phyloP scores from a whole-genome alignment of 1,139 yeast genomes.

The Taphrina populina region DNA sequence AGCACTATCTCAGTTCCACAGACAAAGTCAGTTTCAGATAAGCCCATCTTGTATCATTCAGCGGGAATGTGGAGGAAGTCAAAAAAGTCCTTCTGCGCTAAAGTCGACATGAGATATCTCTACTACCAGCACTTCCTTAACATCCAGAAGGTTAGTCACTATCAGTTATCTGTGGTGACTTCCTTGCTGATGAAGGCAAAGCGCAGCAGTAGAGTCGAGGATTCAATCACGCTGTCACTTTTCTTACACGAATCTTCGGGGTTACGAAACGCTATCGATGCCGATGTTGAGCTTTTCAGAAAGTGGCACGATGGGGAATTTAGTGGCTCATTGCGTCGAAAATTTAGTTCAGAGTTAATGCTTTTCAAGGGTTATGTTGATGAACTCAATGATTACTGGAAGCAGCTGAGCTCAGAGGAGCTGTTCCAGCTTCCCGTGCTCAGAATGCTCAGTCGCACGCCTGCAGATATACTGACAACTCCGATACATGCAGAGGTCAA shows the following conservation, averaged over 20 bases:
- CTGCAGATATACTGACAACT: constrained; percentile 11
- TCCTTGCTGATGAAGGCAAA: constrained; percentile 7
- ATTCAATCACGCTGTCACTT: constrained; percentile 12
- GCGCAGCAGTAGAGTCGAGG: constrained; percentile 20
- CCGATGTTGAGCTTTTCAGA: constrained; percentile 14
- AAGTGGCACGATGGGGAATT: constrained; percentile 24
- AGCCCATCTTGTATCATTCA: constrained; percentile 8
- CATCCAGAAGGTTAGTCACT: constrained; percentile 16
- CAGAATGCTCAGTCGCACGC: constrained; percentile 13
- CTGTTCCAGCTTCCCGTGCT: constrained; percentile 19
- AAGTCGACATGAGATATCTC: constrained; percentile 24
- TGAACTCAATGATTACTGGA: constrained; percentile 19
- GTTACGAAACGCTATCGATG: constrained; percentile 5
- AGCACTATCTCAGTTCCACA: constrained; percentile 10
- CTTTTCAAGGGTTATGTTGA: constrained; percentile 27
- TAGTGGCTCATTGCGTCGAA: constrained; percentile 3
- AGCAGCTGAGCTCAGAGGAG: constrained; percentile 16
- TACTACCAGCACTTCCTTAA: constrained; percentile 23
- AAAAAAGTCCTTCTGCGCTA: constrained; percentile 7
- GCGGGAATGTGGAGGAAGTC: constrained; percentile 16
- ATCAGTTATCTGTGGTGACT: constrained; percentile 10
- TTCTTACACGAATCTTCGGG: constrained; percentile 26
- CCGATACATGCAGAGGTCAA: constrained; percentile 12
- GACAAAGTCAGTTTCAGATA: background rate
- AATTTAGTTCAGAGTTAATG: constrained; percentile 17